Conservation (phyloP, 495 filamentous ascomycete genomes). For the Hypoxylon lienhwacheense region DNA sequence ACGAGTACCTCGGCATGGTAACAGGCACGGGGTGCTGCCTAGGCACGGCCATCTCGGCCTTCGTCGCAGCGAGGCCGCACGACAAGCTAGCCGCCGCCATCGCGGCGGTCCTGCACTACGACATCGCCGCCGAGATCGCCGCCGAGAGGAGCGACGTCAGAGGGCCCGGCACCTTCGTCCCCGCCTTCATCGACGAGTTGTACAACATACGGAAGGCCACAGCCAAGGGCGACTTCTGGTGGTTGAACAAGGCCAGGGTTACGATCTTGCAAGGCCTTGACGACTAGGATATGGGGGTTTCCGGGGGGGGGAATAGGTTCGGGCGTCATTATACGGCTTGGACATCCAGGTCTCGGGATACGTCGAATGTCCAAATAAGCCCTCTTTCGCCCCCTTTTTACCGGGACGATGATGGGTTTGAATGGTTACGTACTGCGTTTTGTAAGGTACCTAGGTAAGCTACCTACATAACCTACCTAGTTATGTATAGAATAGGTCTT, state of each 20-base stretch:
- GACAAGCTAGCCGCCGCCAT: slow-evolving; percentile 69
- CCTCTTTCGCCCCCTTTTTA: too few species aligned
- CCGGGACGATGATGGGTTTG: too few species aligned
- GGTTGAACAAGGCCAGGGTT: slow-evolving; percentile 62
- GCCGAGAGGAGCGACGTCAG: slow-evolving; percentile 60
- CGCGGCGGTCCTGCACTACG: slow-evolving; percentile 75
- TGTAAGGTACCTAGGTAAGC: too few species aligned
- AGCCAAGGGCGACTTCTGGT: slow-evolving; percentile 50
- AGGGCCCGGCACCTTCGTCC: slow-evolving; percentile 87
- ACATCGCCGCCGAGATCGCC: slow-evolving; percentile 83
- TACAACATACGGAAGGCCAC: slow-evolving; percentile 56
- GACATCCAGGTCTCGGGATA: too few species aligned
- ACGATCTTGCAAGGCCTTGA: too few species aligned
- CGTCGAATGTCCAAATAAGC: too few species aligned
- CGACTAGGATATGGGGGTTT: too few species aligned
- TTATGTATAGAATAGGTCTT: too few species aligned
- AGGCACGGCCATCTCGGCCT: slow-evolving; percentile 77
- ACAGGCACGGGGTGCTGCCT: slow-evolving; percentile 90
- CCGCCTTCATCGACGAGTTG: slow-evolving; percentile 77
- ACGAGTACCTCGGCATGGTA: slow-evolving; percentile 73
- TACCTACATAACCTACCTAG: too few species aligned
- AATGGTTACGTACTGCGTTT: too few species aligned
- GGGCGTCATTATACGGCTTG: too few species aligned
- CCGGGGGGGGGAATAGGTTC: too few species aligned
- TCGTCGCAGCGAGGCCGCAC: slow-evolving; percentile 59